Percentiles rank a stretch among this genome's conserved stretches.
Conservation (phyloP, 2,329 filamentous ascomycete species). For the Diaporthe amygdali region DNA sequence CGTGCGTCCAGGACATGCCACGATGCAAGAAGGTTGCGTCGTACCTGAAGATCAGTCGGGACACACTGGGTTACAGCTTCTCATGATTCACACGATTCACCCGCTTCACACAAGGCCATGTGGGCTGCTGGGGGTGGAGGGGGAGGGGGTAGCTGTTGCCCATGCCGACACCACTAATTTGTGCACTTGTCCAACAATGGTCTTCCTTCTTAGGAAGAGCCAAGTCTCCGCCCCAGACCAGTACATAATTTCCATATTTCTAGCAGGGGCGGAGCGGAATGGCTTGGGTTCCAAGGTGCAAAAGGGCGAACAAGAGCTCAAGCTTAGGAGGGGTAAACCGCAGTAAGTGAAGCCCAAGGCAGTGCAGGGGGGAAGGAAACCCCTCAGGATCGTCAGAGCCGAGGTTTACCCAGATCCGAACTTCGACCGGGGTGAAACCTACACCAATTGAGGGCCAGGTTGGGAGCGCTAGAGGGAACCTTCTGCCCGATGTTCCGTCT, state of each 20-base stretch:
- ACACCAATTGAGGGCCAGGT: neutral
- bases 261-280: neutral
- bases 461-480: slow-evolving; percentile 17
- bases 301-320: neutral
- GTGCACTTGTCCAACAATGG: neutral
- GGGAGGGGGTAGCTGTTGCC: neutral
- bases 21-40: neutral
- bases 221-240: neutral
- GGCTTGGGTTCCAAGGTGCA: neutral
- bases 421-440: slow-evolving; percentile 15
- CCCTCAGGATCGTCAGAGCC: slow-evolving; percentile 14
- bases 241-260: neutral
- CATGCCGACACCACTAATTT: neutral
- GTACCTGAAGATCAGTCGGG: slow-evolving; percentile 4
- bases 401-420: slow-evolving; percentile 25
- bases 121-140: neutral
- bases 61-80: slow-evolving; percentile 2
- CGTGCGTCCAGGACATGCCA: neutral
- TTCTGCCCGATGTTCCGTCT: slow-evolving; percentile 17
- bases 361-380: neutral
- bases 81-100: neutral
- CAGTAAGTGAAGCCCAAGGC: neutral
- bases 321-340: neutral
- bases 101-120: neutral
- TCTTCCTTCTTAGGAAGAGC: neutral